Conservation (phyloP, 2,329 filamentous ascomycete species). For the Claviceps citrina region DNA sequence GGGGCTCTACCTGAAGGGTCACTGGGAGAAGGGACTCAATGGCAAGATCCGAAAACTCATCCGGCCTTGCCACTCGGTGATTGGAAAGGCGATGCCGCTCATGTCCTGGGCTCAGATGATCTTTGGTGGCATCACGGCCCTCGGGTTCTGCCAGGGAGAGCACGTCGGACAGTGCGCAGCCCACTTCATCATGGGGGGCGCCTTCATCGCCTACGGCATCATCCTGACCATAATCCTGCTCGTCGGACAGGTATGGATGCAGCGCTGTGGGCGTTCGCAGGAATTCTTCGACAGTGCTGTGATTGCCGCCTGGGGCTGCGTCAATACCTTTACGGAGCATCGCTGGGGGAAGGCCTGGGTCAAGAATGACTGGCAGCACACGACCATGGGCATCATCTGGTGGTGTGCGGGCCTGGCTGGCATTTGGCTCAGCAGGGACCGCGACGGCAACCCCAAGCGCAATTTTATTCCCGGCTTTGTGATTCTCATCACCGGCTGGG, state of each 20-base stretch:
- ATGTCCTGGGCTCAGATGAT: conserved; percentile 87
- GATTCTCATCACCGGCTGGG: conserved; percentile 84
- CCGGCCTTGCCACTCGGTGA: conserved; percentile 58
- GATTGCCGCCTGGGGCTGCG: conserved; percentile 87
- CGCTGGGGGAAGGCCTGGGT: conserved; percentile 84
- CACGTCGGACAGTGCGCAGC: conserved; percentile 85
- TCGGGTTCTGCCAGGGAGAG: conserved; percentile 86
- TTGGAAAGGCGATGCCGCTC: conserved; percentile 79
- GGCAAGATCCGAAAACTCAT: conserved; percentile 59
- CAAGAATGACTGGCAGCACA: conserved; percentile 90
- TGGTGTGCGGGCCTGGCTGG: conserved; percentile 87
- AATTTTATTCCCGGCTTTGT: conserved; percentile 90
- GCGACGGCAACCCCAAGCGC: conserved; percentile 71
- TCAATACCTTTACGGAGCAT: conserved; percentile 98
- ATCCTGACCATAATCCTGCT: conserved; percentile 72
- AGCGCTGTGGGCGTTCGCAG: conserved; percentile 68
- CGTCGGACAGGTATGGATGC: conserved; percentile 78
- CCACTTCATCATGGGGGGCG: conserved; percentile 97
- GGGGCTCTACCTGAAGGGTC: conserved; percentile 76
- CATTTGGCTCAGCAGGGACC: conserved; percentile 76
- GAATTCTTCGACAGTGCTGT: conserved; percentile 91
- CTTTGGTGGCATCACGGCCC: conserved; percentile 81
- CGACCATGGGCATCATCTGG: conserved; percentile 98
- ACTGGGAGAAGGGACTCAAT: conserved; percentile 72
- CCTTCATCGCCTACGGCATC: conserved; percentile 89